Base-by-base conservation (phyloP, 179 eudicot genomes). In the Spergularia azorica region DNA sequence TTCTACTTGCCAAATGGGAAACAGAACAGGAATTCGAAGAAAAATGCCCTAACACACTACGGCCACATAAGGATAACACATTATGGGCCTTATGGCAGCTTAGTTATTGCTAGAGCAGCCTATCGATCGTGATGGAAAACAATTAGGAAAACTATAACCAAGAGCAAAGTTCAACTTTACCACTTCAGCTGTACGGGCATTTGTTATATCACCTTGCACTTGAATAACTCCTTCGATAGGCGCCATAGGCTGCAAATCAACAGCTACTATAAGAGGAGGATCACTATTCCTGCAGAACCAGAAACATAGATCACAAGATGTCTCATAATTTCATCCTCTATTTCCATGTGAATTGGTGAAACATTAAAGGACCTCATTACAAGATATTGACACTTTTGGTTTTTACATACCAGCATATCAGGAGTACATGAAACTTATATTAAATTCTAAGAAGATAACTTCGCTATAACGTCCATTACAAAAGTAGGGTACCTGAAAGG, bases 221-320 rank as follows among this genome's bases (percentile, higher is more conserved):
- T 95, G 97, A 79, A 95, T 95, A 56, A 95, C 98, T 79, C 98
- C 98, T 83, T 95, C 97, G 71, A 95, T 95, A 60, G 98, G 98
- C 81, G 98, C 97, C 98, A 95, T 95, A 39, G 98, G 98, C 86
- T 95, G 98, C 86, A 95, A 89, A 88, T 95, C 98, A 79, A 95
- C 91, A 60, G 98, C 98, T 87, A 95, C 98, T 62, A 95, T 95
- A 77, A 95, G 97, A 68, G 98, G 97, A 71, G 77, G 87, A 68
- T 88, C 87, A 69, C 76, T 66, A 57, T 87, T 88, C 90, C 97
- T 92, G 89, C 73, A 83, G 50, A 1, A 65, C 48, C 72, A 10
- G 16, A 9, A 73, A 55, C 7, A 15, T 68, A 67, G 9, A 52
- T 36, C 39, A 67, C 50, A 59, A 79, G 67, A 21, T 15, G 48